Evolutionary conservation across 257 asterid species (phyloP).

Genomic region (Salvia miltiorrhiza): DNA sequence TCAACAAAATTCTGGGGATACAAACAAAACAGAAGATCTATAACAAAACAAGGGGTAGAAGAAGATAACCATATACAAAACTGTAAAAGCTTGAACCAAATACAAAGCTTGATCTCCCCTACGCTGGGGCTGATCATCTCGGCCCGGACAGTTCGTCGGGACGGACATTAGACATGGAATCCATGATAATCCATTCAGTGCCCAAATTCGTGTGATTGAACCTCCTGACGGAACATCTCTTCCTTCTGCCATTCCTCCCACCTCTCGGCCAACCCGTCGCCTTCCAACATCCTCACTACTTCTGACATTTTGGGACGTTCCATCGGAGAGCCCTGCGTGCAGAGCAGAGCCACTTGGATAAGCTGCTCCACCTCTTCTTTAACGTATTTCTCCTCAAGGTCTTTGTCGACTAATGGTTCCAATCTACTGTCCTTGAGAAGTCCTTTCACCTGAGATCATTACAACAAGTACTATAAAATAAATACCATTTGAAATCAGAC

Average conservation of each 20-base stretch:
- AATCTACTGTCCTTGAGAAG: slow-evolving; percentile 75
- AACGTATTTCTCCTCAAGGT: slow-evolving; percentile 61
- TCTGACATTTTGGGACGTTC: slow-evolving; percentile 97
- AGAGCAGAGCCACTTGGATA: slow-evolving; percentile 86
- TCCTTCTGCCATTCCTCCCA: slow-evolving; percentile 98
- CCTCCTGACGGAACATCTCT: slow-evolving; percentile 73
- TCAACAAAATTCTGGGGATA: slow-evolving; percentile 19
- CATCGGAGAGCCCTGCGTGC: slow-evolving; percentile 65
- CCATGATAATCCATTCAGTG: slow-evolving; percentile 62
- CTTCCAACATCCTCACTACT: slow-evolving; percentile 89
- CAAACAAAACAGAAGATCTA: neutral
- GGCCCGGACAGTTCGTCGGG: slow-evolving; percentile 90
- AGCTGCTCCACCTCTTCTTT: slow-evolving; percentile 84
- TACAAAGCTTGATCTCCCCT: neutral
- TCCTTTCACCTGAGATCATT: slow-evolving; percentile 63
- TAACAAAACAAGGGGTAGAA: neutral
- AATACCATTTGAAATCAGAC: too few species aligned
- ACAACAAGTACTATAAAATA: neutral
- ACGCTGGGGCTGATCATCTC: slow-evolving; percentile 34
- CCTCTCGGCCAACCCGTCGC: slow-evolving; percentile 92
- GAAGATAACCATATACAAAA: slow-evolving; percentile 25
- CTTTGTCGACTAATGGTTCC: slow-evolving; percentile 70
- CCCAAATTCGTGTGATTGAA: slow-evolving; percentile 37
- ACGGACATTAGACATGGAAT: slow-evolving; percentile 63
- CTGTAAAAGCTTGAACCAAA: neutral